A percentile compares a stretch with the other conserved stretches of the same genome.
These are phyloP conservation scores for Leucoagaricus sp. DNA, from an alignment of 1,284 basidiomycete species.

Conservation along the genomic window DNA sequence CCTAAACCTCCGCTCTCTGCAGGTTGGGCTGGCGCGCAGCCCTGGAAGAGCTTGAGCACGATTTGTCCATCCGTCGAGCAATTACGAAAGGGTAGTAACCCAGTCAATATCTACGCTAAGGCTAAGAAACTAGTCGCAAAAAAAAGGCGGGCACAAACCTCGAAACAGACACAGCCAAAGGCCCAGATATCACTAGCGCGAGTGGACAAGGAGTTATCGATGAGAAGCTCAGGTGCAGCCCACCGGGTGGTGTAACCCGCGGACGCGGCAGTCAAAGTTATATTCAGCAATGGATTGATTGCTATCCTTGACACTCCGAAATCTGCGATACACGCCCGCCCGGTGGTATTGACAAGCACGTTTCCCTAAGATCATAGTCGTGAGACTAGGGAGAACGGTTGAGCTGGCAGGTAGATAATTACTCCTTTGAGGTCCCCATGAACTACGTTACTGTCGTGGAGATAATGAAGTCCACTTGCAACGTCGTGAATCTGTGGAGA, in stretches of 20 bases:
- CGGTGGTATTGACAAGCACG: background rate
- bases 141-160: slow-evolving; percentile 21
- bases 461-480: slow-evolving; percentile 19
- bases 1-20: background rate
- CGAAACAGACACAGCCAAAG: slow-evolving; percentile 34
- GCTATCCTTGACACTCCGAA: slow-evolving; percentile 8
- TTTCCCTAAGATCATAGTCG: background rate
- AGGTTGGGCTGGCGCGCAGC: background rate
- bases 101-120: slow-evolving; percentile 7
- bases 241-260: slow-evolving; percentile 13
- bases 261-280: background rate
- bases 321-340: background rate
- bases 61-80: slow-evolving; percentile 15
- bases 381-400: background rate
- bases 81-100: slow-evolving; percentile 23
- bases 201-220: slow-evolving; percentile 22
- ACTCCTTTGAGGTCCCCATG: slow-evolving; percentile 42
- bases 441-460: slow-evolving; percentile 33
- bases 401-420: background rate
- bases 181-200: slow-evolving; percentile 6
- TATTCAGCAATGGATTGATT: background rate
- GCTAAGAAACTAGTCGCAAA: background rate
- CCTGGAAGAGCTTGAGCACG: background rate
- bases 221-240: slow-evolving; percentile 25
- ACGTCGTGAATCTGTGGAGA: background rate